Evolutionary conservation across 306 rosid species (phyloP), one percentile per base, ranked within the genome.

Genomic region (Geum urbanum): DNA sequence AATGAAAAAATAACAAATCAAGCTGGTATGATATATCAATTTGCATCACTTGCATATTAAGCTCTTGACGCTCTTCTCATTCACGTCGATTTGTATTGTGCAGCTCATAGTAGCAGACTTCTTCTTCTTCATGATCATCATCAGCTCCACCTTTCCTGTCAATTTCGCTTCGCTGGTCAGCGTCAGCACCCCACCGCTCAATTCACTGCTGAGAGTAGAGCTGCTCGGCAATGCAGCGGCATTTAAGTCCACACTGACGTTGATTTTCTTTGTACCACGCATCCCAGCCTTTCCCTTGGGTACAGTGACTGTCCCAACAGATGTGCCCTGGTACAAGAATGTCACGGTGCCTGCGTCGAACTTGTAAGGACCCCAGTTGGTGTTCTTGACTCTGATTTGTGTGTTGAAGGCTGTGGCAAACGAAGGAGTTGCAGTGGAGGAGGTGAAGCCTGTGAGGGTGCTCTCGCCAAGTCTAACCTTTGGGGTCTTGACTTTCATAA

Each of bases 311-410:
- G 22, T 41, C 15, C 53, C 76, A 0, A 50, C 27, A 20, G 9
- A 3, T 3, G 13, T 11, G 2, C 70, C 70, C 40, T 51, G 62
- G 53, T 63, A 9, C 44, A 16, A 8, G 59, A 72, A 72, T 7
- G 6, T 72, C 16, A 51, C 18, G 9, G 8, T 51, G 18, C 39
- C 46, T 20, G 39, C 24, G 40, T 40, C 54, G 2, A 37, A 72
- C 40, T 62, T 72, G 10, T 63, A 40, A 16, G 63, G 62, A 39
- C 63, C 70, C 48, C 55, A 60, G 10, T 70, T 70, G 18, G 74
- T 39, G 63, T 63, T 72, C 62, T 72, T 72, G 16, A 72, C 62
- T 39, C 19, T 49, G 24, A 72, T 39, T 72, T 72, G 44, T 51
- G 76, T 51, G 5, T 6, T 50, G 48, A 67, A 51, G 35, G 32